Conservation (phyloP, 768 basidiomycete species). For the Cyathus striatus region DNA sequence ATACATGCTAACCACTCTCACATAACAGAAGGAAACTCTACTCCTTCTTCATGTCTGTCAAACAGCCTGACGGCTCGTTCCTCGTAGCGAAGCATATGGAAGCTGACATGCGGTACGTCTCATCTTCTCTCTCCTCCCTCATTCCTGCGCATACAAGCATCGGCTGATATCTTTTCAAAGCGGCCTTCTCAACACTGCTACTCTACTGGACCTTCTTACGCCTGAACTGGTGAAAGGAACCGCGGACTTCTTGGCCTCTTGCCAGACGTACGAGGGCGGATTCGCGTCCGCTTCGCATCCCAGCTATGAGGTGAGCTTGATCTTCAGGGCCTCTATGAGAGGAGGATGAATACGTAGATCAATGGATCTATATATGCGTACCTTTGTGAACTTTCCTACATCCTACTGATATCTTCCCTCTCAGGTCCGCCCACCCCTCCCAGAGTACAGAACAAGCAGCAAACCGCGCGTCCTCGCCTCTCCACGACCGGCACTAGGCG, state of each 20-base stretch:
- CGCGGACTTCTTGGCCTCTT: slow-evolving; percentile 76
- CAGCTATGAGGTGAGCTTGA: too few relatives aligned
- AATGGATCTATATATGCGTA: too few relatives aligned
- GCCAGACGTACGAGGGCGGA: slow-evolving; percentile 97
- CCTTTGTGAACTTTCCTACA: too few relatives aligned
- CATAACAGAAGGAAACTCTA: slow-evolving; percentile 62
- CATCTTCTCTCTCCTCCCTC: not conserved
- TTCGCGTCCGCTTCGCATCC: slow-evolving; percentile 80
- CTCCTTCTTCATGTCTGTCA: slow-evolving; percentile 85
- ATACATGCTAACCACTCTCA: not conserved
- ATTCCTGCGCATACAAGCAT: too few relatives aligned
- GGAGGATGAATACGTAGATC: too few relatives aligned
- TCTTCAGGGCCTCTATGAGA: too few relatives aligned
- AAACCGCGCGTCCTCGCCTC: slow-evolving; percentile 23
- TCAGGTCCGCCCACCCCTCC: too few relatives aligned
- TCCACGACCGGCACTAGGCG: slow-evolving; percentile 78
- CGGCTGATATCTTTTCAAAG: slow-evolving; percentile 28
- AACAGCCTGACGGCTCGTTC: slow-evolving; percentile 92
- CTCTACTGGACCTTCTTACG: slow-evolving; percentile 81
- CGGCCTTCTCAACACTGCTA: slow-evolving; percentile 83
- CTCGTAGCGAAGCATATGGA: slow-evolving; percentile 84
- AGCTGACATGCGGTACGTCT: slow-evolving; percentile 82
- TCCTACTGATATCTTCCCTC: too few relatives aligned
- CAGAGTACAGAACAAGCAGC: too few relatives aligned
- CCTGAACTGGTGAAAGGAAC: slow-evolving; percentile 79